Conservation (phyloP, 352 stramenopile genomes). For the Paralagenidium karlingii region DNA sequence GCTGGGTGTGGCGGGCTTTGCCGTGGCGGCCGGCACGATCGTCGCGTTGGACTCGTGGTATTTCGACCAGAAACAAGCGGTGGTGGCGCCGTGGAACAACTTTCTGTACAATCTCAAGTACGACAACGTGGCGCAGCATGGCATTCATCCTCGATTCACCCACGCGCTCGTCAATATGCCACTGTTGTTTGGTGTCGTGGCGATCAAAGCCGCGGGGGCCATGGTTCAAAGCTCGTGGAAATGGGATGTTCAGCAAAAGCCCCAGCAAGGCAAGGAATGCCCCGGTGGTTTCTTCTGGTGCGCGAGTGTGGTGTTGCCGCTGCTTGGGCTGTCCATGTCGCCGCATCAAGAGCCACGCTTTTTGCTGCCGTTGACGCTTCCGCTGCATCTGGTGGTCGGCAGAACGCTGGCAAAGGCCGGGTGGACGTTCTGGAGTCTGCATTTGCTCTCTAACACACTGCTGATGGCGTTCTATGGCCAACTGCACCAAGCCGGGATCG, state of each 20-base stretch:
- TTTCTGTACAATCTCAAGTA: slow-evolving; percentile 87
- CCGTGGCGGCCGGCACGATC: slow-evolving; percentile 13
- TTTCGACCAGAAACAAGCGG: slow-evolving; percentile 22
- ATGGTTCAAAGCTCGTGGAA: too few relatives aligned
- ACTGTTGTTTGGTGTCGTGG: slow-evolving; percentile 88
- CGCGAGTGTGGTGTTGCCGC: slow-evolving; percentile 42
- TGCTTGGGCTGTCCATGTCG: slow-evolving; percentile 80
- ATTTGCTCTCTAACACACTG: slow-evolving; percentile 27
- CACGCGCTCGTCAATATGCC: slow-evolving; percentile 87
- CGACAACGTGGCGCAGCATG: slow-evolving; percentile 84
- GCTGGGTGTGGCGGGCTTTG: slow-evolving; percentile 38
- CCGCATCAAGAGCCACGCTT: slow-evolving; percentile 92
- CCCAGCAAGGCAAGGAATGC: too few relatives aligned
- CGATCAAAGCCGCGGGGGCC: too few relatives aligned
- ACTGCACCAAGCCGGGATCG: slow-evolving; percentile 55
- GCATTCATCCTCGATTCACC: slow-evolving; percentile 80
- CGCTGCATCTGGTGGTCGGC: slow-evolving; percentile 53
- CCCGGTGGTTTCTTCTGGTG: slow-evolving; percentile 19
- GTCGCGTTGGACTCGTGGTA: slow-evolving; percentile 46
- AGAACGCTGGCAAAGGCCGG: not conserved
- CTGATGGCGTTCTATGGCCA: slow-evolving; percentile 53
- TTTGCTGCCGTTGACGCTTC: slow-evolving; percentile 75
- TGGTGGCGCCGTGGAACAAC: slow-evolving; percentile 80
- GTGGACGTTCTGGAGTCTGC: slow-evolving; percentile 5
- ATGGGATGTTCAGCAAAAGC: too few relatives aligned